Conservation (phyloP, 495 filamentous ascomycete species). For the Penicillium herquei region DNA sequence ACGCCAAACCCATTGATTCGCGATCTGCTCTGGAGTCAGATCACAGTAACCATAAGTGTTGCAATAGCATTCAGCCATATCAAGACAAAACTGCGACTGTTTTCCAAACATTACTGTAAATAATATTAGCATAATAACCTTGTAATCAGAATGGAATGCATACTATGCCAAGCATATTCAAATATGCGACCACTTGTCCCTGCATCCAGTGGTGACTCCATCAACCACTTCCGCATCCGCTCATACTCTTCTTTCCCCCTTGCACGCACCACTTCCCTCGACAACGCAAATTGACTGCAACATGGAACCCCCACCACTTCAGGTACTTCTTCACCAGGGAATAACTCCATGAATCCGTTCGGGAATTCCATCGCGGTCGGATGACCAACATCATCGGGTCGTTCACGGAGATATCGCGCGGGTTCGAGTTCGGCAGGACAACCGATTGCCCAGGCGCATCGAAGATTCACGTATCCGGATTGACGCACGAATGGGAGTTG, state of each 20-base stretch:
- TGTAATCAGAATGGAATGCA: constrained; percentile 10
- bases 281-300: constrained; percentile 71
- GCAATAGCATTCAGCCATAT: constrained; percentile 39
- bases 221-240: constrained; percentile 56
- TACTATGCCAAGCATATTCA: constrained; percentile 71
- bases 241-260: constrained; percentile 51
- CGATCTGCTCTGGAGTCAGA: constrained; percentile 18
- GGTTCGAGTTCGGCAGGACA: constrained; percentile 38
- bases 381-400: constrained; percentile 17
- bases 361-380: constrained; percentile 21
- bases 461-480: constrained; percentile 50
- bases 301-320: constrained; percentile 46
- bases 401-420: constrained; percentile 22
- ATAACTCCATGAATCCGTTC: constrained; percentile 37
- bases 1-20: constrained; percentile 26
- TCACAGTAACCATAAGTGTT: constrained; percentile 36
- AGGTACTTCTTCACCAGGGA: constrained; percentile 33
- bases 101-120: constrained; percentile 28
- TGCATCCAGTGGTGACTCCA: constrained; percentile 54
- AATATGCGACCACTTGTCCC: constrained; percentile 58
- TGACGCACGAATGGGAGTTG: constrained; percentile 22
- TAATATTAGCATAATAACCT: constrained; percentile 2
- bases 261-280: constrained; percentile 43
- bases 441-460: constrained; percentile 44
- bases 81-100: constrained; percentile 30